phyloP scores from a whole-genome alignment of 1,284 basidiomycete species.

The Violaceomyces palustris region DNA sequence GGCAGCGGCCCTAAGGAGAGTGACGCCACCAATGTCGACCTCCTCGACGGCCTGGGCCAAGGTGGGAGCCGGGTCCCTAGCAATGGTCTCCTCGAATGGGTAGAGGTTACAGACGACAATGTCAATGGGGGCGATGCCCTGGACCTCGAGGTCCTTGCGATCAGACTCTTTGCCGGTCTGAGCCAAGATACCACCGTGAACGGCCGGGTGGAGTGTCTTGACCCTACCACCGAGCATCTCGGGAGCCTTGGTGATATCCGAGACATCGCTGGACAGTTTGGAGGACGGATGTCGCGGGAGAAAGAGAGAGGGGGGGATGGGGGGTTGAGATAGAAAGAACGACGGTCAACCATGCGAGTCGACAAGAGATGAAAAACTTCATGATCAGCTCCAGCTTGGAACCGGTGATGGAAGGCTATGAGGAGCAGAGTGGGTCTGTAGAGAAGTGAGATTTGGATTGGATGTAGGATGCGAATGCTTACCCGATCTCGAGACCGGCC shows the following conservation, averaged over 20 bases:
- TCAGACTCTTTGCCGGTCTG: conserved; percentile 47
- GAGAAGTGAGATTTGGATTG: too few relatives aligned
- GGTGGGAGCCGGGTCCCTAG: conserved; percentile 75
- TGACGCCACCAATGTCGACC: conserved; percentile 98
- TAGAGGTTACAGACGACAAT: conserved; percentile 86
- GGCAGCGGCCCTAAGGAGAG: conserved; percentile 91
- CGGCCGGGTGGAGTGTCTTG: conserved; percentile 97
- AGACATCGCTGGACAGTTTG: conserved; percentile 93
- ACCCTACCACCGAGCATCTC: conserved; percentile 98
- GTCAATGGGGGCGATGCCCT: conserved; percentile 46
- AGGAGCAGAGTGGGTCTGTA: too few relatives aligned
- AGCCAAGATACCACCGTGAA: conserved; percentile 73
- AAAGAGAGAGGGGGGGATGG: background rate
- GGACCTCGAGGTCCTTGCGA: conserved; percentile 40
- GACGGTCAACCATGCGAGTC: too few relatives aligned
- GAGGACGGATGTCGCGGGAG: background rate
- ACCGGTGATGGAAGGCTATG: too few relatives aligned
- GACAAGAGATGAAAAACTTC: too few relatives aligned
- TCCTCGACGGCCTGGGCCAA: conserved; percentile 92
- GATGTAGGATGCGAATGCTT: too few relatives aligned
- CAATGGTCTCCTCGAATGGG: conserved; percentile 82
- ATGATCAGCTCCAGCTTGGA: too few relatives aligned
- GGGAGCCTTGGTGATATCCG: conserved; percentile 95
- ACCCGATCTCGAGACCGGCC: conserved; percentile 85
- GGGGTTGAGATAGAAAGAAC: too few relatives aligned